A percentile compares a stretch with the other conserved stretches of the same genome.
These are phyloP conservation scores for Rossbeevera mucosa DNA, from an alignment of 768 basidiomycete genomes.

Conservation along the genomic window DNA sequence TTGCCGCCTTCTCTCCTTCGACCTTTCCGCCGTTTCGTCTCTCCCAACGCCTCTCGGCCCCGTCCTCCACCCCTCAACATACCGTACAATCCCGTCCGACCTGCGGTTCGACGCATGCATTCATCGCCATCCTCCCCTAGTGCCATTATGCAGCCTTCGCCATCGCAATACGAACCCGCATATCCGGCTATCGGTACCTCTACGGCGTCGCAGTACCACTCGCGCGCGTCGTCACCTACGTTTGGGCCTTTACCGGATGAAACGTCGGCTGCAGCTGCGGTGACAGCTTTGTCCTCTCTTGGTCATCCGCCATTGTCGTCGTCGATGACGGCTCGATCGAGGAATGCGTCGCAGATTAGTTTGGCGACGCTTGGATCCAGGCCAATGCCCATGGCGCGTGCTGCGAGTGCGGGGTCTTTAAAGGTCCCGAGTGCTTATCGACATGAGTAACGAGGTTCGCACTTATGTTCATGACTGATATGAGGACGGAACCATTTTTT, in stretches of 20 bases:
- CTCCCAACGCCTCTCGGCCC: conserved; percentile 18
- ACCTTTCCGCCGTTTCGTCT: conserved; percentile 25
- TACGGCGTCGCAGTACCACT: conserved; percentile 32
- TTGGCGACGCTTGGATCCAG: conserved; percentile 51
- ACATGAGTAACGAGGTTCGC: conserved; percentile 3
- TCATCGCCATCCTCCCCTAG: conserved; percentile 19
- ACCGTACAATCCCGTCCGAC: conserved; percentile 7
- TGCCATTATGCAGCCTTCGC: background rate
- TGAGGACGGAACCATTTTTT: background rate
- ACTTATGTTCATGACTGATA: background rate
- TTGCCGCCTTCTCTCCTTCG: conserved; percentile 25
- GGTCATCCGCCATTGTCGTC: conserved; percentile 37
- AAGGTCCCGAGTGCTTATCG: conserved; percentile 13
- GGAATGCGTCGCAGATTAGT: conserved; percentile 64
- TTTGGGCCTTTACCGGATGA: conserved; percentile 9
- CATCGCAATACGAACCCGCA: conserved; percentile 16
- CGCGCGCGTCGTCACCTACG: conserved; percentile 30
- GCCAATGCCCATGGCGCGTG: conserved; percentile 35
- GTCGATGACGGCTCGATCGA: conserved; percentile 48
- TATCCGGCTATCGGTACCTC: conserved; percentile 28
- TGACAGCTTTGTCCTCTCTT: conserved; percentile 21
- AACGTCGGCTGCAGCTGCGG: background rate
- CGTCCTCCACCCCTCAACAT: conserved; percentile 21
- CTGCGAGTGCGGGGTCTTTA: conserved; percentile 22
- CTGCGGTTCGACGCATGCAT: conserved; percentile 17